Evolutionary conservation across 1,284 basidiomycete genomes (phyloP), one percentile per base, ranked within the genome.

Genomic region (Mycena citricolor): DNA sequence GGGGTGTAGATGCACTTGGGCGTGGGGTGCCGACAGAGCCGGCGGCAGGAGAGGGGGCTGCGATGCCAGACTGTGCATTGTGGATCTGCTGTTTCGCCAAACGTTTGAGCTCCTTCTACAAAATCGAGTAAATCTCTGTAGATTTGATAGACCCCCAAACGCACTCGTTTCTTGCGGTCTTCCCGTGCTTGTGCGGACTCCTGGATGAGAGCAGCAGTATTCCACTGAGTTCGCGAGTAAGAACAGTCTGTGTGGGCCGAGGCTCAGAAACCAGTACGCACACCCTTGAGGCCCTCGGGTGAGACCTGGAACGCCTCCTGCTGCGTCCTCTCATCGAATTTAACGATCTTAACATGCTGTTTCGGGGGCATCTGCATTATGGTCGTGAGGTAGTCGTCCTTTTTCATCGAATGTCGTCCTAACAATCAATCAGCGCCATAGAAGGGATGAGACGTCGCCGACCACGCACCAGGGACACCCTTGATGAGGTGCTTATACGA

Each of bases 361-460:
- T 89, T 89, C 45, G 83, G 81, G 4, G 86, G 84, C 17, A 74
- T 69, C 54, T 77, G 70, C 65, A 88, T 84, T 52, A 79, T 76
- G 2, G 65, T 78, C 31, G 71, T 73, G 39, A 89, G 64, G 61
- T 80, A 86, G 49, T 85, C 81, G 54, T 89, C 86, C 61, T 85
- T 89, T 69, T 86, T 87, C 71, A 77, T 74, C n/a, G 86, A 86
- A 55, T 89, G 86, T 64, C 86, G 87, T 43, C 86, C 83, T 85
- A 55, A 4, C 28, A 30, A 22, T 42, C 31, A 32, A 19, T 23
- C 20, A 48, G 40, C 49, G 16, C 17, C 33, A 14, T 25, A 22
- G 22, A 32, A 36, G 32, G 28, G 16, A 44, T 41, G 28, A 49
- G 39, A 41, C 19, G n/a, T n/a, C n/a, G n/a, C n/a, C 20, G 21